Percentiles rank a stretch among this genome's conserved stretches.
These are phyloP conservation scores for Omphalotus olearius DNA, from an alignment of 1,284 basidiomycete genomes.

Conservation along the genomic window DNA sequence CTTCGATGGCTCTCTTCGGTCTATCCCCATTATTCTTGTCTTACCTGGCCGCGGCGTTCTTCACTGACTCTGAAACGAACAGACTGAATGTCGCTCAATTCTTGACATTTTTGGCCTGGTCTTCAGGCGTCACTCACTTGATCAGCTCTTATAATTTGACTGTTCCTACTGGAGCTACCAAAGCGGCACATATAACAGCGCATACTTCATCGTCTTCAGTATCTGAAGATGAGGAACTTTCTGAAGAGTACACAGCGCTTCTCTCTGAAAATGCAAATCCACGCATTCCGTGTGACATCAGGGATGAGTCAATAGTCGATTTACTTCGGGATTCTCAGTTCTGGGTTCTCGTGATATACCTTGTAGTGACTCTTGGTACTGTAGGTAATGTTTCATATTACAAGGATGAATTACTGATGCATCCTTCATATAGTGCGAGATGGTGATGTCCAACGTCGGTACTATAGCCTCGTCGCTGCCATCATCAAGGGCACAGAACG, in stretches of 20 bases:
- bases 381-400: slow-evolving; percentile 36
- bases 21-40: slow-evolving; percentile 73
- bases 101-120: slow-evolving; percentile 51
- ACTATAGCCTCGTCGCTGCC: slow-evolving; percentile 67
- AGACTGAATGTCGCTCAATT: slow-evolving; percentile 52
- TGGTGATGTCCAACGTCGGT: slow-evolving; percentile 78
- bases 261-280: slow-evolving; percentile 25
- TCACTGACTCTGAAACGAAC: slow-evolving; percentile 43
- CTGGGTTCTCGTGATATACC: slow-evolving; percentile 46
- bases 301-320: slow-evolving; percentile 32
- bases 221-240: slow-evolving; percentile 1
- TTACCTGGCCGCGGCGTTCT: slow-evolving; percentile 55
- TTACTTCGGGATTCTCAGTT: slow-evolving; percentile 56
- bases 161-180: slow-evolving; percentile 1
- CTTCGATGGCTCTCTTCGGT: slow-evolving; percentile 68
- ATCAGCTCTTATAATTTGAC: slow-evolving; percentile 46
- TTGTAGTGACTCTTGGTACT: slow-evolving; percentile 53
- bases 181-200: background rate
- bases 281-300: background rate
- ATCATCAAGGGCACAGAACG: slow-evolving; percentile 22
- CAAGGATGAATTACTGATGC: background rate
- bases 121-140: slow-evolving; percentile 50
- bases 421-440: slow-evolving; percentile 55
- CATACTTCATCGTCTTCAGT: slow-evolving; percentile 13
- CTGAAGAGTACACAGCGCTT: slow-evolving; percentile 41